Evolutionary conservation across 352 stramenopile species (phyloP).

Genomic region (Phytophthora pini): DNA sequence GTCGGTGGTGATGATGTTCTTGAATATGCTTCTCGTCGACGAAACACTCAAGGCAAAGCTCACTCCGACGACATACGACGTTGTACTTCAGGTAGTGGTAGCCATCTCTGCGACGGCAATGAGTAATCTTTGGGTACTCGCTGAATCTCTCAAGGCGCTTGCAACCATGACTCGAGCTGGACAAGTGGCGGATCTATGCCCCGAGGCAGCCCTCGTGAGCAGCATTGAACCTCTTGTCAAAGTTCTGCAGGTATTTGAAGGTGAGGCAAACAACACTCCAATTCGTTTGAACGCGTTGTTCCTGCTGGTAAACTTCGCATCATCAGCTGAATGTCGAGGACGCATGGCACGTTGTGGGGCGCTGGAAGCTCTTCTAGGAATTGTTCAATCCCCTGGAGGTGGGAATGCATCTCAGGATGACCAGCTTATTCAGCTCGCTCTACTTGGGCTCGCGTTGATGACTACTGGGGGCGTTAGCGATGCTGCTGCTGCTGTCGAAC

Average conservation of each 20-base stretch:
- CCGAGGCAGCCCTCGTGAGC: slow-evolving; percentile 44
- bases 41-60: slow-evolving; percentile 62
- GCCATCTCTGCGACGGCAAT: slow-evolving; percentile 18
- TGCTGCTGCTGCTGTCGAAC: slow-evolving; percentile 33
- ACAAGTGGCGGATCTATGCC: slow-evolving; percentile 33
- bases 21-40: slow-evolving; percentile 59
- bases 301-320: slow-evolving; percentile 76
- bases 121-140: slow-evolving; percentile 43
- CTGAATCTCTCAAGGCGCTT: slow-evolving; percentile 58
- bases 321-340: slow-evolving; percentile 42
- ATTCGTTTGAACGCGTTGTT: slow-evolving; percentile 66
- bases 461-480: slow-evolving; percentile 51
- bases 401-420: slow-evolving; percentile 42
- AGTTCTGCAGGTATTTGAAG: slow-evolving; percentile 35
- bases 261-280: slow-evolving; percentile 21
- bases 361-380: slow-evolving; percentile 45
- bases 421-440: slow-evolving; percentile 64
- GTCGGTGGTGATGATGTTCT: slow-evolving; percentile 48
- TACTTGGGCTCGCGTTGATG: slow-evolving; percentile 71
- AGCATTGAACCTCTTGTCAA: slow-evolving; percentile 58
- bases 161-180: slow-evolving; percentile 53
- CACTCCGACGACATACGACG: slow-evolving; percentile 64
- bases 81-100: slow-evolving; percentile 60
- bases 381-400: slow-evolving; percentile 20
- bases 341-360: slow-evolving; percentile 54